These are phyloP conservation scores for Stachybotrys echinatus DNA, from an alignment of 2,329 filamentous ascomycete genomes.

Conservation along the genomic window DNA sequence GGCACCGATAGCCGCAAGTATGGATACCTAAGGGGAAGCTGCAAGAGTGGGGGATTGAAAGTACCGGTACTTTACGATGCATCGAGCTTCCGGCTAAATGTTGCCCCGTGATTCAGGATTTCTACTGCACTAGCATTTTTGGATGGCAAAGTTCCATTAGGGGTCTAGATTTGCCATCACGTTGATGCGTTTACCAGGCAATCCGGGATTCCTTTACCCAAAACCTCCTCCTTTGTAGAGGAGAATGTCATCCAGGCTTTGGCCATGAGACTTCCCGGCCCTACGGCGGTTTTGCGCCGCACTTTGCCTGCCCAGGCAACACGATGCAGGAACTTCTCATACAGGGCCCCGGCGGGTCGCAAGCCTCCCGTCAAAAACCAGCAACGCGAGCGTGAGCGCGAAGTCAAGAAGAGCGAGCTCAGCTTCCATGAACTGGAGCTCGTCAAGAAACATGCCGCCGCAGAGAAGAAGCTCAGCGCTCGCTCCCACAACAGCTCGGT, in stretches of 20 bases:
- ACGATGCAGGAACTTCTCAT: constrained; percentile 3
- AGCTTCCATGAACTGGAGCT: too few species aligned
- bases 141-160: constrained; percentile 8
- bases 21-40: neutral
- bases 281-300: constrained; percentile 16
- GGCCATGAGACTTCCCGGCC: constrained; percentile 24
- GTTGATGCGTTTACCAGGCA: too few species aligned
- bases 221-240: too few species aligned
- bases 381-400: too few species aligned
- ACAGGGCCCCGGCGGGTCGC: too few species aligned
- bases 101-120: constrained; percentile 15
- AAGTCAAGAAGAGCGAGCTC: too few species aligned
- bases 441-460: too few species aligned
- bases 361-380: too few species aligned
- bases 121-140: constrained; percentile 10
- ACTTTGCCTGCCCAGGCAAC: constrained; percentile 10
- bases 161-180: neutral
- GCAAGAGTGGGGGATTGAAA: neutral
- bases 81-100: constrained; percentile 9
- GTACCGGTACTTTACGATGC: neutral
- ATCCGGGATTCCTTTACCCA: too few species aligned
- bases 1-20: neutral
- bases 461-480: constrained; percentile 3
- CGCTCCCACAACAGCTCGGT: constrained; percentile 18
- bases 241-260: constrained; percentile 1